Base-by-base conservation (phyloP, 2,329 filamentous ascomycete species). In the Fusarium agapanthi region DNA sequence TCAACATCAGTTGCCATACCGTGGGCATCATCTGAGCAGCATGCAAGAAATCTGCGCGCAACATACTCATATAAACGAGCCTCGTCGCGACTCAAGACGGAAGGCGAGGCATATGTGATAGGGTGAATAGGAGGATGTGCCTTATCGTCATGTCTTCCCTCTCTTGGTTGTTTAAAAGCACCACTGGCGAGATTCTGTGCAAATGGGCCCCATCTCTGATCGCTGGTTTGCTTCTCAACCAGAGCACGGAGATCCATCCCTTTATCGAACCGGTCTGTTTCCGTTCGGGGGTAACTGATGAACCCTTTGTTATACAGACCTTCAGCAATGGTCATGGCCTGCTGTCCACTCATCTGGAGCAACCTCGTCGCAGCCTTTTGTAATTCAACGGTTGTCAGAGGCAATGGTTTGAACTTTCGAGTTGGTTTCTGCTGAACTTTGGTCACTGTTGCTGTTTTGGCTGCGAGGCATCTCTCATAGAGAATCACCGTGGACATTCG, bases 61-160 rank as follows among this genome's bases (percentile, higher is more conserved):
- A 99, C 91, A 75, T 98, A 97, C 80, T 98, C 95, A 79, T 98
- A 98, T 5, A 99, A 88, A 30, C 90, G 91, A 58, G 88, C 89
- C 79, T 97, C 94, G 58, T 92, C 87, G 3, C 90, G 86, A 61
- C 86, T 89, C 28, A 89, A 84, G 7, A 94, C 88, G 1, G 85
- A 85, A 0, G 91, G 88, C 20, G 88, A 88, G 11, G 92, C 94
- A 79, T 93, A 97, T n/a, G 93, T 93, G 67, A 99, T 92, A 1
- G 96, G 96, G 77, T 99, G 96, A 67, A 99, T 99, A 1, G 96
- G 96, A 32, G 96, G 96, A 83, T 99, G 96, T 1, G 96, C 96
- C 81, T 97, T 96, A 81, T 99, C 96, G 81, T 99, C 97, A 80
- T 98, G 90, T 59, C 90, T 89, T 8, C 96, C 96, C 73, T 92